These are phyloP conservation scores for Ochetophila trinervis DNA, from an alignment of 306 rosid genomes.

Conservation along the genomic window DNA sequence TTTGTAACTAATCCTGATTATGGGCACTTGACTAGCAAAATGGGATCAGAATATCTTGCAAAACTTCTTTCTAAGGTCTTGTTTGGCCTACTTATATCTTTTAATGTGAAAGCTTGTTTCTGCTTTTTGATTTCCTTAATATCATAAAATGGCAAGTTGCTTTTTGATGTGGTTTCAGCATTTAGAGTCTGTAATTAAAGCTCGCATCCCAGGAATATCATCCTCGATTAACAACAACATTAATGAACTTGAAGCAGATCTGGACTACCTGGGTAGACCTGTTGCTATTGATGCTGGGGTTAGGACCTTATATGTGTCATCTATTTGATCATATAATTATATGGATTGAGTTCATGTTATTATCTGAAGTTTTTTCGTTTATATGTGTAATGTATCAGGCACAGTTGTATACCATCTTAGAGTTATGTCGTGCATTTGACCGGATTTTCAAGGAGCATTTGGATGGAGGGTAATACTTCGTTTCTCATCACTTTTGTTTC, in stretches of 20 bases:
- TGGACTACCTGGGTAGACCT: conserved; percentile 45
- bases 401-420: conserved; percentile 45
- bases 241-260: conserved; percentile 41
- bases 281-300: conserved; percentile 49
- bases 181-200: conserved; percentile 45
- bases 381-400: conserved; percentile 37
- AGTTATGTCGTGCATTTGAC: conserved; percentile 50
- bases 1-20: conserved; percentile 40
- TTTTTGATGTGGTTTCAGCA: conserved; percentile 32
- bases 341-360: background rate
- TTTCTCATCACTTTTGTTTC: background rate
- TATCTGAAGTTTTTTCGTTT: background rate
- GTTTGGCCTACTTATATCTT: background rate
- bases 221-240: conserved; percentile 39
- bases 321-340: background rate
- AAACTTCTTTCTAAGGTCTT: conserved; percentile 50
- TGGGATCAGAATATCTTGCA: conserved; percentile 60
- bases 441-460: conserved; percentile 50
- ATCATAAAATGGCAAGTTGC: background rate
- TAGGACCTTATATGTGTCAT: conserved; percentile 9
- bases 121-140: background rate
- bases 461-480: conserved; percentile 40
- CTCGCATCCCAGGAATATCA: conserved; percentile 44
- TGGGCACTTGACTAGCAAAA: conserved; percentile 37
- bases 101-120: background rate